A percentile compares a stretch with the other conserved stretches of the same genome.
These are phyloP conservation scores for Vanderwaltozyma tropicalis DNA, from an alignment of 805 yeast species.

Conservation along the genomic window DNA sequence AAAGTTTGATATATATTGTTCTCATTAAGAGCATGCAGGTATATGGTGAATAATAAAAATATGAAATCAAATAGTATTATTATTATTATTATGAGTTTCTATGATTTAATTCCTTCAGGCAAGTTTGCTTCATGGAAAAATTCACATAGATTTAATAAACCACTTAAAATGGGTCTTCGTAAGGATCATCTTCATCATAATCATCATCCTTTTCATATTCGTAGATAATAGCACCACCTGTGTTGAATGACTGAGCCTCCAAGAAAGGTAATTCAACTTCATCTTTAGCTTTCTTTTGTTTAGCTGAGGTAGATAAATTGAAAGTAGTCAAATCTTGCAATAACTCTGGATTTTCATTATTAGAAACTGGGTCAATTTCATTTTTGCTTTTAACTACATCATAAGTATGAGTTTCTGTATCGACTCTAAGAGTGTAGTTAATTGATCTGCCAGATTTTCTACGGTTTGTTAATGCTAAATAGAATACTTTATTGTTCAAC, in stretches of 20 bases:
- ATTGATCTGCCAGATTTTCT: constrained; percentile 80
- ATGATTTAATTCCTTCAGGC: not conserved
- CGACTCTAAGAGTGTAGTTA: constrained; percentile 42
- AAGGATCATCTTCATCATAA: constrained; percentile 96
- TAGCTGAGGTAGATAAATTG: constrained; percentile 63
- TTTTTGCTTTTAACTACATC: constrained; percentile 19
- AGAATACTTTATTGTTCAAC: constrained; percentile 39
- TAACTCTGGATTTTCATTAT: constrained; percentile 39
- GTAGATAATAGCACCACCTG: constrained; percentile 90
- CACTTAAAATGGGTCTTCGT: constrained; percentile 81
- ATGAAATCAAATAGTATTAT: no score
- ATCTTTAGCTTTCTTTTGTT: constrained; percentile 69
- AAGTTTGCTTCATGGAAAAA: not conserved
- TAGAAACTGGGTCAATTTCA: constrained; percentile 17
- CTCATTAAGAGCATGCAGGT: no score
- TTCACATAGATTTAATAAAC: constrained; percentile 38
- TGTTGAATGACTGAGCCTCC: constrained; percentile 67
- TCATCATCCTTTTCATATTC: constrained; percentile 96
- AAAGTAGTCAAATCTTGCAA: constrained; percentile 77
- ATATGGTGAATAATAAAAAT: no score
- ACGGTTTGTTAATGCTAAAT: constrained; percentile 48
- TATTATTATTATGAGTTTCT: no score
- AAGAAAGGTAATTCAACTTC: constrained; percentile 85
- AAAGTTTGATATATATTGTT: no score
- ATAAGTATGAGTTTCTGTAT: constrained; percentile 37